Conservation (phyloP, 306 rosid genomes). For the Ammopiptanthus mongolicus region DNA sequence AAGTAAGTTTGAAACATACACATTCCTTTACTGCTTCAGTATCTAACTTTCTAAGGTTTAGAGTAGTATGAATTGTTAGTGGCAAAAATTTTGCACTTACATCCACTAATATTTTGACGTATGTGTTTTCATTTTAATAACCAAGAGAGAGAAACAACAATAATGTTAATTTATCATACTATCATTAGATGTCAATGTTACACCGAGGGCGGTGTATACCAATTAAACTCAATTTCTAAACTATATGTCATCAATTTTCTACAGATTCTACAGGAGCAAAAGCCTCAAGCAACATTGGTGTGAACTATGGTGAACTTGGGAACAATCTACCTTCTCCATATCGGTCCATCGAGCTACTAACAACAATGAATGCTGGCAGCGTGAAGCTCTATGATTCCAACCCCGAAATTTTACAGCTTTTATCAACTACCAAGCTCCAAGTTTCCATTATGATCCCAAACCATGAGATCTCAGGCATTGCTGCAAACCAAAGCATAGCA, state of each 20-base stretch:
- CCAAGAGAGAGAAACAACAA: too few relatives aligned
- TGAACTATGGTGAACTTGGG: constrained; percentile 75
- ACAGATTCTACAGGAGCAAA: constrained; percentile 37
- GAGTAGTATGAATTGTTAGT: too few relatives aligned
- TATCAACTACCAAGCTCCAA: constrained; percentile 49
- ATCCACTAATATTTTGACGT: too few relatives aligned
- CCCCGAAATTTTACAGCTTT: constrained; percentile 46
- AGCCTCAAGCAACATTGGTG: constrained; percentile 51
- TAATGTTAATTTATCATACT: too few relatives aligned
- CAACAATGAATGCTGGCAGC: constrained; percentile 41
- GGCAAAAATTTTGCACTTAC: too few relatives aligned
- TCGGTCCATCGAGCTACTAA: constrained; percentile 42
- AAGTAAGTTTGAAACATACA: constrained; percentile 29
- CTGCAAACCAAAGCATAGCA: constrained; percentile 50
- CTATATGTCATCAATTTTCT: not conserved
- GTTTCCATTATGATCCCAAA: constrained; percentile 80
- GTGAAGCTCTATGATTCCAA: constrained; percentile 76
- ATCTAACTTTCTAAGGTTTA: too few relatives aligned
- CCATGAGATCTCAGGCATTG: constrained; percentile 52
- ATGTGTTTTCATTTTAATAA: too few relatives aligned
- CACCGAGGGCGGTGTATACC: too few relatives aligned
- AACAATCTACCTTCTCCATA: constrained; percentile 64
- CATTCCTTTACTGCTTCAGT: not conserved
- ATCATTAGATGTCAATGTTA: too few relatives aligned
- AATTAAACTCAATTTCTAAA: too few relatives aligned